Evolutionary conservation across 2,329 filamentous ascomycete genomes (phyloP).

Genomic region (Pseudocercospora ulei): DNA sequence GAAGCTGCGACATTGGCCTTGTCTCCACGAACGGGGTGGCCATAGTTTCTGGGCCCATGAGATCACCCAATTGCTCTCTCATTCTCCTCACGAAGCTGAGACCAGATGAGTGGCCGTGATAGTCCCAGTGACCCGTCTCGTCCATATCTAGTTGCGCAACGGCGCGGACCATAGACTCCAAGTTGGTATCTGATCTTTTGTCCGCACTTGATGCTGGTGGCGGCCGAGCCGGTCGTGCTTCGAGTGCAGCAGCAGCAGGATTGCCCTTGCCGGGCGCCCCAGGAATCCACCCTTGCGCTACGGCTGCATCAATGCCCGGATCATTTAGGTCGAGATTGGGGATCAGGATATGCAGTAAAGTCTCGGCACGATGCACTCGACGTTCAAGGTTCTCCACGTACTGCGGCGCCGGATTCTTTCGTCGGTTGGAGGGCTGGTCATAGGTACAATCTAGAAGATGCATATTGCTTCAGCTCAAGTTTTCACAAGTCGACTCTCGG

Average conservation of each 20-base stretch:
- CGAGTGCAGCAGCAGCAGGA: conserved; percentile 18
- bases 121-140: conserved; percentile 87
- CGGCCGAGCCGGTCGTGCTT: conserved; percentile 23
- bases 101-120: conserved; percentile 86
- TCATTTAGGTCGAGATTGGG: conserved; percentile 80
- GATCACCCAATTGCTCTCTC: conserved; percentile 73
- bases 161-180: conserved; percentile 91
- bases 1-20: conserved; percentile 47
- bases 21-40: conserved; percentile 49
- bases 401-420: conserved; percentile 81
- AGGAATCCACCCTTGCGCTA: conserved; percentile 40
- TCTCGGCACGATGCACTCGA: conserved; percentile 72
- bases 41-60: conserved; percentile 57
- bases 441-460: conserved; percentile 69
- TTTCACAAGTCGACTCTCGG: background rate
- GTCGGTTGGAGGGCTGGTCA: conserved; percentile 84
- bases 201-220: conserved; percentile 40
- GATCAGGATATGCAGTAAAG: conserved; percentile 65
- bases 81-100: conserved; percentile 78
- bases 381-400: conserved; percentile 84
- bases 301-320: conserved; percentile 65
- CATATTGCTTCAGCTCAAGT: conserved; percentile 4
- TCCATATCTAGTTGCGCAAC: conserved; percentile 86
- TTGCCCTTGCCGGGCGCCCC: conserved; percentile 32
- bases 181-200: conserved; percentile 50